Evolutionary conservation across 2,329 filamentous ascomycete species (phyloP).

Genomic region (Penicillium psychrosexuale): DNA sequence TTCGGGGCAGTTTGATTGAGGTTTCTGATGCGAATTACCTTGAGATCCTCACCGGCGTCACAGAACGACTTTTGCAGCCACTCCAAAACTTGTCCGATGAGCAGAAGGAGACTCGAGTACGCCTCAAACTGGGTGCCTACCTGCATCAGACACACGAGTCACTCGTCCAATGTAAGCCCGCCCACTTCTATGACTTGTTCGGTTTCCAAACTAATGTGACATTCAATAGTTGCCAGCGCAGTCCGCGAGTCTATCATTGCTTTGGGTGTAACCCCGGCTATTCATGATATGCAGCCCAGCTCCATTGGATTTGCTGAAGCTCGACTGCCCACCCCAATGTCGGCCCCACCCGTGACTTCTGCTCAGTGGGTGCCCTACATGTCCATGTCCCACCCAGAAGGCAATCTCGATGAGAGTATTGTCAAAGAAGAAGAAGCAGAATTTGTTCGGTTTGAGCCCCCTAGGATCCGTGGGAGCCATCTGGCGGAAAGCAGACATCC

Average conservation of each 20-base stretch:
- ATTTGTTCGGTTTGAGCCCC: background rate
- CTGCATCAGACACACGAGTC: background rate
- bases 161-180: background rate
- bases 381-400: background rate
- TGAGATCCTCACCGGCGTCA: background rate
- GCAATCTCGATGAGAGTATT: no score
- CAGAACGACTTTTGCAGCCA: background rate
- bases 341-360: background rate
- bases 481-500: no score
- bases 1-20: background rate
- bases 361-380: background rate
- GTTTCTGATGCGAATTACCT: background rate
- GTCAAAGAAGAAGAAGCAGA: background rate
- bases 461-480: no score
- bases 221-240: background rate
- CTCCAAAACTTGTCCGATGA: background rate
- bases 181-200: background rate
- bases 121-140: rapidly evolving
- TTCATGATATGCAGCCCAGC: background rate
- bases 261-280: background rate
- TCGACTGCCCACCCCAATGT: background rate
- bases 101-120: background rate
- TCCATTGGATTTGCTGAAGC: no score
- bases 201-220: background rate
- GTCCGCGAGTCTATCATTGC: background rate